These are phyloP conservation scores for Kwoniella sp. DNA, from an alignment of 768 basidiomycete species.

Conservation along the genomic window DNA sequence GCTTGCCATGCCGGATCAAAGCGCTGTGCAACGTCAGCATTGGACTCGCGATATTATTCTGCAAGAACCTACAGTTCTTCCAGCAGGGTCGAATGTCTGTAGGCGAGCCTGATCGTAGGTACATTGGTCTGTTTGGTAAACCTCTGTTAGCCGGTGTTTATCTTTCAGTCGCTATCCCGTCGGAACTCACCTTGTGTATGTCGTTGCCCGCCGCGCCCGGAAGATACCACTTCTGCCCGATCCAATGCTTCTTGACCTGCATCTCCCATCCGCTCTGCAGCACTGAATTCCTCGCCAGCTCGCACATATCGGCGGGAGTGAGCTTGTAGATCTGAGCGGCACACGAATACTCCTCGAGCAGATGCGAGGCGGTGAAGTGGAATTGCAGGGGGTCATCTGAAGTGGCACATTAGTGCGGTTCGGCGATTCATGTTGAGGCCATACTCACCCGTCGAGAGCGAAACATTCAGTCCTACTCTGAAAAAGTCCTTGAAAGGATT, in stretches of 20 bases:
- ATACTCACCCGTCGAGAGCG: conserved; percentile 83
- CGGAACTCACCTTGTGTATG: conserved; percentile 72
- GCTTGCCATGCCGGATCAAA: conserved; percentile 38
- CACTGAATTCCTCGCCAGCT: conserved; percentile 96
- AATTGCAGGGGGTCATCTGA: conserved; percentile 61
- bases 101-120: conserved; percentile 82
- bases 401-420: neutral
- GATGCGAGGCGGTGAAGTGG: conserved; percentile 87
- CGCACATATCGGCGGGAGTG: conserved; percentile 73
- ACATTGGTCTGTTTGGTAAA: conserved; percentile 70
- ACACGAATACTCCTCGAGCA: conserved; percentile 85
- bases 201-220: conserved; percentile 91
- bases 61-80: conserved; percentile 61
- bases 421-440: neutral
- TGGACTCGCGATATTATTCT: neutral
- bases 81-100: conserved; percentile 79
- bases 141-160: conserved; percentile 49
- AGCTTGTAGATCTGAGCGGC: conserved; percentile 98
- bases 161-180: neutral
- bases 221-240: conserved; percentile 88
- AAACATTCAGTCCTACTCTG: conserved; percentile 87
- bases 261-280: conserved; percentile 97
- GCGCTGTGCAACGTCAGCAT: conserved; percentile 19
- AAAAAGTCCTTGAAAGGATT: conserved; percentile 98
- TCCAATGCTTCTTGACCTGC: conserved; percentile 75